A percentile compares a stretch with the other conserved stretches of the same genome.
These are phyloP conservation scores for Aphanomyces stellatus DNA, from an alignment of 352 stramenopile species.

Conservation along the genomic window DNA sequence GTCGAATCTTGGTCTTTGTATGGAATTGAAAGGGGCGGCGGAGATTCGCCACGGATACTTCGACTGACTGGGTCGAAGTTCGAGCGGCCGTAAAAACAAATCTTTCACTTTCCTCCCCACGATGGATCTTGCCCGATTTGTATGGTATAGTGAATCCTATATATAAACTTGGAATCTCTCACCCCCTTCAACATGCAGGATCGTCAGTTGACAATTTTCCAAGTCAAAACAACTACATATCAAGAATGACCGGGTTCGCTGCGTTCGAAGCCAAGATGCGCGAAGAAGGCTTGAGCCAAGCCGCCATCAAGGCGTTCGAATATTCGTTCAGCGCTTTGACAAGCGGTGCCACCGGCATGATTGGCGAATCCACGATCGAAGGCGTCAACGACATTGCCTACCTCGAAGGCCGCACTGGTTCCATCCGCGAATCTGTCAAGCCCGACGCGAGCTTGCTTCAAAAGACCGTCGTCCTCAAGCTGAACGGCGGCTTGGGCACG, in stretches of 20 bases:
- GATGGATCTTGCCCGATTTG: neutral
- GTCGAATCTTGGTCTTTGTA: constrained; percentile 3
- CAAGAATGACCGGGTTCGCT: constrained; percentile 41
- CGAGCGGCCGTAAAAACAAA: neutral
- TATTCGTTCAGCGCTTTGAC: constrained; percentile 95
- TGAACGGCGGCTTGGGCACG: constrained; percentile 79
- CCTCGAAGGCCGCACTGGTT: constrained; percentile 63
- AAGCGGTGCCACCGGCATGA: constrained; percentile 93
- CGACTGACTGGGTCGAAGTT: neutral
- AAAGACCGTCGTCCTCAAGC: constrained; percentile 82
- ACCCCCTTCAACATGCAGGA: constrained; percentile 1
- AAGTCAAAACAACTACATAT: constrained; percentile 6
- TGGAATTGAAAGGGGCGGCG: neutral
- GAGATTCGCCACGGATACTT: constrained; percentile 12
- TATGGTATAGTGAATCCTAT: neutral
- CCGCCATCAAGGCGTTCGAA: constrained; percentile 97
- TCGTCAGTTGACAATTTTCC: constrained; percentile 22
- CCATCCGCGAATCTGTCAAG: constrained; percentile 67
- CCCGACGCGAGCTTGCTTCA: constrained; percentile 63
- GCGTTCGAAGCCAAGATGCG: constrained; percentile 95
- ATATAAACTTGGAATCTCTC: neutral
- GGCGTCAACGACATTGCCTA: constrained; percentile 72
- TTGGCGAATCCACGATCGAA: constrained; percentile 91
- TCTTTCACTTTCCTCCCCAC: neutral
- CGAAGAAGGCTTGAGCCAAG: constrained; percentile 88